Percentiles rank a stretch among this genome's conserved stretches.
Evolutionary conservation across 345 rosid genomes (phyloP).

Genomic region (Salix brachista): DNA sequence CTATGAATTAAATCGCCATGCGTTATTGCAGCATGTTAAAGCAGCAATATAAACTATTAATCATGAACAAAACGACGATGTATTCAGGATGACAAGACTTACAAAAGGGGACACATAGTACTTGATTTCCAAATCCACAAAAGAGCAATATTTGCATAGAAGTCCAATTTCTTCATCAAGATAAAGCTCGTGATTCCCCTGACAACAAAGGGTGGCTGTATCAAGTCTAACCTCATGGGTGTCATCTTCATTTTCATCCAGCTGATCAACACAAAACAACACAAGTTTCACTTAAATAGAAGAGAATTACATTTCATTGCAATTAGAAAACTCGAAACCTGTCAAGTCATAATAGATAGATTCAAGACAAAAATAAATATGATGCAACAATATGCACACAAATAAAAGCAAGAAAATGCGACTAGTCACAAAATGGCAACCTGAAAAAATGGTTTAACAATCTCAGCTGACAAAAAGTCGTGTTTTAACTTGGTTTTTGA

Average conservation of each 20-base stretch:
- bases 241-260: constrained; percentile 13
- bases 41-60: background rate
- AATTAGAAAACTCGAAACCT: background rate
- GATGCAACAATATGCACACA: background rate
- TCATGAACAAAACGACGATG: background rate
- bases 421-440: no score
- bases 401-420: no score
- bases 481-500: no score
- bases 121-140: constrained; percentile 38
- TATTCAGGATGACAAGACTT: constrained; percentile 12
- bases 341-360: background rate
- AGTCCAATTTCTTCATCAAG: constrained; percentile 56
- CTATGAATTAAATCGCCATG: background rate
- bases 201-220: constrained; percentile 20
- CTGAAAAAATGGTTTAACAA: no score
- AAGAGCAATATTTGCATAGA: constrained; percentile 39
- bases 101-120: constrained; percentile 44
- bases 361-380: background rate
- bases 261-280: constrained; percentile 9
- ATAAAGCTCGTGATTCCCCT: constrained; percentile 38
- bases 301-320: background rate
- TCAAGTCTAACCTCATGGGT: background rate
- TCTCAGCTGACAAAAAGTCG: no score
- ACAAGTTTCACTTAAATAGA: background rate
- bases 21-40: background rate